Conservation (phyloP, 768 basidiomycete genomes). For the Trametes maxima region DNA sequence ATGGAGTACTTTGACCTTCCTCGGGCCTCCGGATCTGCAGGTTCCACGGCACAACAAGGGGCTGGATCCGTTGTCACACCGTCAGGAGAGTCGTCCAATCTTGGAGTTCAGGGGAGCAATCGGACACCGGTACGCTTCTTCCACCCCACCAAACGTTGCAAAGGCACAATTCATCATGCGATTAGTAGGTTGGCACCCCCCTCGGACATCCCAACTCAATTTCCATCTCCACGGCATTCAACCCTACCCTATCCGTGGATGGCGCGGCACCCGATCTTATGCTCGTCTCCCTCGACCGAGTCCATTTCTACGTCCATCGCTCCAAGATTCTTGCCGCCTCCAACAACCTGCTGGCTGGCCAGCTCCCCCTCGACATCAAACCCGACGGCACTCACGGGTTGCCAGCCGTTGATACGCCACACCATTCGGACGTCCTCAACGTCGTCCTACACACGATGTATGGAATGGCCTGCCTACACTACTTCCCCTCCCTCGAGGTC, state of each 20-base stretch:
- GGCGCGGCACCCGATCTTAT: slow-evolving; percentile 57
- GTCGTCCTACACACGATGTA: slow-evolving; percentile 39
- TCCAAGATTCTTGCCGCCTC: slow-evolving; percentile 58
- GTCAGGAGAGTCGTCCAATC: neutral
- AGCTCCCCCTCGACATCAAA: slow-evolving; percentile 37
- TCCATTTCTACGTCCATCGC: slow-evolving; percentile 82
- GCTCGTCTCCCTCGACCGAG: slow-evolving; percentile 68
- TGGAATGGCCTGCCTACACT: slow-evolving; percentile 30
- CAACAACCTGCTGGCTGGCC: slow-evolving; percentile 59
- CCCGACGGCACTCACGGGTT: neutral
- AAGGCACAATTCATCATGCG: neutral
- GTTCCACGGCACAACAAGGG: neutral
- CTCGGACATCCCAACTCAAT: neutral
- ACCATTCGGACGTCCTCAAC: slow-evolving; percentile 34
- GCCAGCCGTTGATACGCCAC: slow-evolving; percentile 27
- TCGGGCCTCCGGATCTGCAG: neutral
- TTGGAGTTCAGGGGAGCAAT: neutral
- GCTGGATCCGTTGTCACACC: neutral
- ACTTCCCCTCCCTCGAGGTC: slow-evolving; percentile 32
- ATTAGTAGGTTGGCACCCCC: slow-evolving; percentile 7
- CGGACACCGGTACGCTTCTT: slow-evolving; percentile 6
- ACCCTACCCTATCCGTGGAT: slow-evolving; percentile 59
- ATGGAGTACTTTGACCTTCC: slow-evolving; percentile 17
- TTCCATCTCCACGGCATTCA: slow-evolving; percentile 85
- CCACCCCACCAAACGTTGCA: too few relatives aligned